These are phyloP conservation scores for Gnomoniopsis sp. DNA, from an alignment of 2,329 filamentous ascomycete genomes.

Conservation along the genomic window DNA sequence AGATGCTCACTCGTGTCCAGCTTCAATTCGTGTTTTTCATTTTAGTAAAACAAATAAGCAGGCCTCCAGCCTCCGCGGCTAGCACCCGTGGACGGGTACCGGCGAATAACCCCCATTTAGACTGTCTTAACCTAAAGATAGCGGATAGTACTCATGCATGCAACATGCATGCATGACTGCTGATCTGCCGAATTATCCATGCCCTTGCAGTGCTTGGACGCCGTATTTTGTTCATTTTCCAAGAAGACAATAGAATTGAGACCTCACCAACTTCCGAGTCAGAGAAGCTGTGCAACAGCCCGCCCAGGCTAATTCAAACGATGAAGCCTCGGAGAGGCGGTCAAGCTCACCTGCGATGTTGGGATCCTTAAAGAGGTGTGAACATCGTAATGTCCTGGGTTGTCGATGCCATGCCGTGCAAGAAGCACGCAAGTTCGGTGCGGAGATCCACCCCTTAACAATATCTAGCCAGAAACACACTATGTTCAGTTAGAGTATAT, in stretches of 20 bases:
- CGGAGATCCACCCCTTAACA: neutral
- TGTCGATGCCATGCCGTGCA: neutral
- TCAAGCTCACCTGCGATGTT: neutral
- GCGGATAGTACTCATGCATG: neutral
- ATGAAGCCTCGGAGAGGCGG: neutral
- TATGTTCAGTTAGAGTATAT: no score
- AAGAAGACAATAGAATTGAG: neutral
- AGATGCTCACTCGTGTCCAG: no score
- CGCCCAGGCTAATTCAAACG: neutral
- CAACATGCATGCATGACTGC: neutral
- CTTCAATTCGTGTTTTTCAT: no score
- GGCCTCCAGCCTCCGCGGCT: no score
- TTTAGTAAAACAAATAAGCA: no score
- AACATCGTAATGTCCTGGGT: neutral
- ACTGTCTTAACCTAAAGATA: neutral
- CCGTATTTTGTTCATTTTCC: neutral
- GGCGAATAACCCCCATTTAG: neutral
- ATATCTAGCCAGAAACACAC: no score
- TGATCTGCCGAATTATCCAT: neutral
- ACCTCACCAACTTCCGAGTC: neutral
- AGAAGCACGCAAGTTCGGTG: conserved; percentile 1
- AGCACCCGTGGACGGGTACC: neutral
- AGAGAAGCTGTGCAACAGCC: neutral
- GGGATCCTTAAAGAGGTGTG: neutral
- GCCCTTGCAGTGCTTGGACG: neutral